Base-by-base conservation (phyloP, 805 yeast species). In the Hanseniaspora nectarophila region DNA sequence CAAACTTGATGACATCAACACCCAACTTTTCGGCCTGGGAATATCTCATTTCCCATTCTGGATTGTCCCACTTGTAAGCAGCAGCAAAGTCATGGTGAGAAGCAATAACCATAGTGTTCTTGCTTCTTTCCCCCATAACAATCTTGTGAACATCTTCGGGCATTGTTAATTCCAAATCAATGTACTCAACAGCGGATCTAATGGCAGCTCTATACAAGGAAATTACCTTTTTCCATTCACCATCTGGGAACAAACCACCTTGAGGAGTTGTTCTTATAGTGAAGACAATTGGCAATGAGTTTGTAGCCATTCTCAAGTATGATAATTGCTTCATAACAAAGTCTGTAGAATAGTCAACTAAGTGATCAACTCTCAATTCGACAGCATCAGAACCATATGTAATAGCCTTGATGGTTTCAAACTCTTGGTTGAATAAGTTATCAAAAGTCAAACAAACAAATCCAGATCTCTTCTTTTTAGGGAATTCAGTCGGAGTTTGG, bases 191-290 rank as follows among this genome's bases (percentile, higher is more conserved):
- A 47, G 95, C 95, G 55, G 82, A 68, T 63, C 78, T 82, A 63
- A 83, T 72, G 2, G 88, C 96, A 53, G 82, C 68, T 34, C 65
- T 60, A 49, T 77, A 71, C 54, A 88, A 73, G 15, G 67, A 63
- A 55, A 71, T 73, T 54, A 85, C 73, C 20, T 67, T 60, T 4
- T 65, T 73, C 26, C 61, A 59, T 13, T 76, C 78, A 8, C 69
- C 69, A 60, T 84, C 86, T 1, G 84, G 83, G 68, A 86, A 85
- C 40, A 70, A 64, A 23, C 96, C 96, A 45, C 96, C 96, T 67
- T 88, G 95, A 3, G 80, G 69, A 57, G 69, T 62, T 0, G 95
- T 84, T 63, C 95, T 77, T 3, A 88, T 70, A 2, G 95, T 87
- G 69, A 78, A 85, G 50, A 90, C 75, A 40, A 89, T 80, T 37